Conservation (phyloP, 179 eudicot species). For the Pouteria campechiana region DNA sequence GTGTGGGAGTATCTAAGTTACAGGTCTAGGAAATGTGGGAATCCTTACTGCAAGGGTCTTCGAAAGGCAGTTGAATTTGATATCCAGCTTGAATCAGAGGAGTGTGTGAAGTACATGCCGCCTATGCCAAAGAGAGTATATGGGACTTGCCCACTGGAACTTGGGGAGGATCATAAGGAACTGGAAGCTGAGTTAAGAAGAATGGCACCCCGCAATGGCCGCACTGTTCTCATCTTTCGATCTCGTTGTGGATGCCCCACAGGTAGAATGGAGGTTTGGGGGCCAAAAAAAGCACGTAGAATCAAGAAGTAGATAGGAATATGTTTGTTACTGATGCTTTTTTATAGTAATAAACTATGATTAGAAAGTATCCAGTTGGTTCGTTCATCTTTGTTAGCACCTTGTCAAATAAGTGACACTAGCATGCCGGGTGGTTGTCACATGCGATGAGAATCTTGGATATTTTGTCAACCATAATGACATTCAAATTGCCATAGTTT, state of each 20-base stretch:
- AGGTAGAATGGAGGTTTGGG: slow-evolving; percentile 41
- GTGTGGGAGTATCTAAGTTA: slow-evolving; percentile 21
- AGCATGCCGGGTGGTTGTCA: no score
- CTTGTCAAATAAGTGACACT: no score
- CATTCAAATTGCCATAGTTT: no score
- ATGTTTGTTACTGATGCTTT: background rate
- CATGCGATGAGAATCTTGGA: no score
- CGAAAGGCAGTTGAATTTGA: slow-evolving; percentile 30
- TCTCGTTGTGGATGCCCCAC: slow-evolving; percentile 36
- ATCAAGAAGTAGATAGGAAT: slow-evolving; percentile 29
- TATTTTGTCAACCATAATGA: no score
- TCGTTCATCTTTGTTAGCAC: no score
- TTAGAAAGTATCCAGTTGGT: no score
- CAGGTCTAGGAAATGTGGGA: slow-evolving; percentile 27
- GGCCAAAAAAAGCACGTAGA: slow-evolving; percentile 22
- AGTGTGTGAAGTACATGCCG: slow-evolving; percentile 24
- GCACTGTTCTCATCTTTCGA: slow-evolving; percentile 36
- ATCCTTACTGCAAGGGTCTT: slow-evolving; percentile 20
- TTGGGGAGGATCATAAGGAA: slow-evolving; percentile 32
- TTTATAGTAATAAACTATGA: slow-evolving; percentile 5
- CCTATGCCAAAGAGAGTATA: background rate
- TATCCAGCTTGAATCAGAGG: slow-evolving; percentile 33
- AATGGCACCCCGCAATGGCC: slow-evolving; percentile 34
- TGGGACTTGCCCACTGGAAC: slow-evolving; percentile 19
- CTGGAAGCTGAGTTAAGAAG: slow-evolving; percentile 30